phyloP scores from a whole-genome alignment of 23 red algal genomes.

The Gracilaria gracilis region DNA sequence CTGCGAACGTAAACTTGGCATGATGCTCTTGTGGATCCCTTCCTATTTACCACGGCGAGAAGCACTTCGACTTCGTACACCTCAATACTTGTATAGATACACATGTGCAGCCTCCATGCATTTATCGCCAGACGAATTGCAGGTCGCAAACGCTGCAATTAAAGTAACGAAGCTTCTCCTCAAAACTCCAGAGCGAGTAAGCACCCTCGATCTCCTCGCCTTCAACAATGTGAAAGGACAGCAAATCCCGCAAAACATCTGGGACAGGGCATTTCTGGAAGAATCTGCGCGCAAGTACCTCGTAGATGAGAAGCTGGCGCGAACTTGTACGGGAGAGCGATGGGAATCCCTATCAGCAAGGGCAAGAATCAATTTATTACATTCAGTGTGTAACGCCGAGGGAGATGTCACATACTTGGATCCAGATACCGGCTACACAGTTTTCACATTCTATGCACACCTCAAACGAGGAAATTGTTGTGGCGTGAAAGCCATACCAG shows the following conservation, averaged over 20 bases:
- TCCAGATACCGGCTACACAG: constrained; percentile 70
- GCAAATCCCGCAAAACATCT: constrained; percentile 35
- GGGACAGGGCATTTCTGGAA: constrained; percentile 31
- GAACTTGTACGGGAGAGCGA: neutral
- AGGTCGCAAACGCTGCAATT: neutral
- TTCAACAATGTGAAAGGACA: constrained; percentile 46
- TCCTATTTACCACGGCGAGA: neutral
- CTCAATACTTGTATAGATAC: neutral
- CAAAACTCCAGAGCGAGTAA: neutral
- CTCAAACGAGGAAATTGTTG: constrained; percentile 68
- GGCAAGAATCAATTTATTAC: constrained; percentile 37
- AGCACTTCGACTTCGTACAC: neutral
- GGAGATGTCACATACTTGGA: constrained; percentile 77
- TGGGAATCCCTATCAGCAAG: constrained; percentile 31
- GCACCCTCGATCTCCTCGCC: constrained; percentile 20
- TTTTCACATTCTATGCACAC: constrained; percentile 58
- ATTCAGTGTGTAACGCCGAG: constrained; percentile 63
- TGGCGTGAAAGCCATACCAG: constrained; percentile 36
- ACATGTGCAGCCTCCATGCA: neutral
- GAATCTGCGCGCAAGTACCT: neutral
- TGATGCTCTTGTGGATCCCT: neutral
- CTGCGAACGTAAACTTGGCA: neutral
- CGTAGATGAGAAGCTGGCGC: constrained; percentile 4
- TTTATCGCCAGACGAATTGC: neutral
- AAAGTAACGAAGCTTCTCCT: neutral